Base-by-base conservation (phyloP, 1,284 basidiomycete genomes). In the Omphalotus olearius region DNA sequence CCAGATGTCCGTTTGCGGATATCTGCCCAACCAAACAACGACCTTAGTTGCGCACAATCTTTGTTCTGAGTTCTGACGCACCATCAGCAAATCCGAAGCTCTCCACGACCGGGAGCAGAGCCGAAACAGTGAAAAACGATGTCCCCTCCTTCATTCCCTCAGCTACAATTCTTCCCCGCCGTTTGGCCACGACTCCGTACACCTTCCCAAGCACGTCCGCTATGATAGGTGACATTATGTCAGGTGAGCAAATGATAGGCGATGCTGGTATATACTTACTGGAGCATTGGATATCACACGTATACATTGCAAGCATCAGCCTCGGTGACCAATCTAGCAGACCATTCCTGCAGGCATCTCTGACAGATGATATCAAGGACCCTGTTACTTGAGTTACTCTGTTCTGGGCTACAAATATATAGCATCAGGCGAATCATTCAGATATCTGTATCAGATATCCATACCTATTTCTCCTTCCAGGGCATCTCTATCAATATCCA, bases 61-160 rank as follows among this genome's bases (percentile, higher is more conserved):
- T 9, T 33, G 49, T 18, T 20, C 17, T 37, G 38, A 43, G 11
- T 18, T 35, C 14, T 10, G 23, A 47, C 68, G 37, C 58, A 93
- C 93, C 94, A 68, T 97, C 93, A 18, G 95, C 93, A 64, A 99
- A 98, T 0, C 97, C 96, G 65, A 99, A 99, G 68, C 88, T 91
- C 68, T 99, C 96, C 11, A 97, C 91, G 2, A 99, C 94, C 2
- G 97, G 96, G n/a, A 99, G 69, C 56, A 95, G 73, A 0, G 95
- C 89, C 6, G 86, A 83, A 28, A 99, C 86, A 4, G 88, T 94
- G 71, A 99, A 98, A 70, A 98, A 97, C 0, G 88, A 80, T 0
- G 95, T 98, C 0, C 97, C 95, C 65, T 99, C 95, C 66, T 96
- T 98, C 93, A 99, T 98, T 69, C 99, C 97, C 66, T 99, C 97